Conservation (phyloP, 345 rosid genomes). For the Salix exigua region DNA sequence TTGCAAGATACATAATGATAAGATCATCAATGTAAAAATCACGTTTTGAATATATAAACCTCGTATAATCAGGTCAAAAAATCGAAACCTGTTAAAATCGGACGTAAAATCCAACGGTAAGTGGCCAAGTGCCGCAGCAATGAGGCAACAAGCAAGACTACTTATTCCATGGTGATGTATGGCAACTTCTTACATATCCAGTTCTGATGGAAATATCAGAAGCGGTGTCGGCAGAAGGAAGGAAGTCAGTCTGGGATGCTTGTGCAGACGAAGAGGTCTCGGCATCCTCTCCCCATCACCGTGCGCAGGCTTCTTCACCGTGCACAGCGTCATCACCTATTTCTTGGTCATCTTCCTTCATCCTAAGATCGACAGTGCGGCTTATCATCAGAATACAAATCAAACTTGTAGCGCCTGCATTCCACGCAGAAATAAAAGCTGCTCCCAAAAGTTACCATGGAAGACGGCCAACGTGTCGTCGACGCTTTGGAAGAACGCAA, state of each 20-base stretch:
- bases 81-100: too few relatives aligned
- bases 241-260: conserved; percentile 17
- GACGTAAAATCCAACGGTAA: neutral
- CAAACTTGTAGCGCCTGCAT: conserved; percentile 37
- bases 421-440: conserved; percentile 44
- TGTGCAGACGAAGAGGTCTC: conserved; percentile 8
- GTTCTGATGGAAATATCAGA: neutral
- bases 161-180: neutral
- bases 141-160: neutral
- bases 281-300: conserved; percentile 44
- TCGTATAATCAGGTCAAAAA: too few relatives aligned
- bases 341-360: conserved; percentile 54
- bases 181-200: neutral
- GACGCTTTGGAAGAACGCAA: conserved; percentile 52
- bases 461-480: conserved; percentile 61
- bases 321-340: conserved; percentile 64
- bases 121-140: neutral
- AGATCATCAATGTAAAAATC: too few relatives aligned
- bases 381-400: conserved; percentile 49
- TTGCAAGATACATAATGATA: neutral
- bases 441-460: conserved; percentile 47
- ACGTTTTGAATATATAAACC: too few relatives aligned
- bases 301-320: conserved; percentile 57
- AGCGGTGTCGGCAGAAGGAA: conserved; percentile 15
- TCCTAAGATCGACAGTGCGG: conserved; percentile 44